phyloP scores from a whole-genome alignment of 192 early-diverging fungal species.

The Entomortierella chlamydospora region DNA sequence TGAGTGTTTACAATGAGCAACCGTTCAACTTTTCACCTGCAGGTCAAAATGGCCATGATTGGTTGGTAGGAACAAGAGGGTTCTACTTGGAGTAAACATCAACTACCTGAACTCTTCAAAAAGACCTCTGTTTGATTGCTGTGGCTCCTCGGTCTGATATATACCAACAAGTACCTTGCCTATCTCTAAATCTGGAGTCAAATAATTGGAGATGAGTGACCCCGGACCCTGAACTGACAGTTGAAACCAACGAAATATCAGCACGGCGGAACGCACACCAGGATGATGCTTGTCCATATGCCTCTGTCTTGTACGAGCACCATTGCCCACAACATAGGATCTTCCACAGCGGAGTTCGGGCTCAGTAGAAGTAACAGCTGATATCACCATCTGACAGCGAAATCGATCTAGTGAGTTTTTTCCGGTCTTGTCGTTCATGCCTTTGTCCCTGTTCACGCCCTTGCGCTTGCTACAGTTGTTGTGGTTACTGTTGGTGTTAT shows the following conservation, averaged over 20 bases:
- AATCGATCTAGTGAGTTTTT: neutral
- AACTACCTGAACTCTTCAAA: conserved; percentile 5
- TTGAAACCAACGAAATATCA: neutral
- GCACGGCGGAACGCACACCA: conserved; percentile 10
- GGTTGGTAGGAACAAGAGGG: no score
- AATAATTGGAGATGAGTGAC: conserved; percentile 12
- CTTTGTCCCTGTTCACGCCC: neutral
- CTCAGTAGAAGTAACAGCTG: conserved; percentile 3
- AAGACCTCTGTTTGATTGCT: conserved; percentile 7
- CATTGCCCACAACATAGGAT: no score
- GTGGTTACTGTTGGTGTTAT: no score
- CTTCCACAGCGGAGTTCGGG: conserved; percentile 6
- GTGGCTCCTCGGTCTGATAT: conserved; percentile 9
- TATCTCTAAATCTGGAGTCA: conserved; percentile 17
- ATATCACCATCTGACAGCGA: conserved; percentile 13
- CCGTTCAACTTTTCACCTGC: no score
- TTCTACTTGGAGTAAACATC: no score
- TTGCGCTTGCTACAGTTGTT: neutral
- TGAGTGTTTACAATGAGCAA: no score
- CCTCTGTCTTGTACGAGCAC: conserved; percentile 3
- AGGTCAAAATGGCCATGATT: no score
- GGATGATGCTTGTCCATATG: conserved; percentile 11
- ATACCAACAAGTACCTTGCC: conserved; percentile 22
- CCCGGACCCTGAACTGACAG: conserved; percentile 4
- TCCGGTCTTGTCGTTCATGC: neutral